These are phyloP conservation scores for Cyclostephanos tholiformis DNA, from an alignment of 108 stramenopile genomes.

Conservation along the genomic window DNA sequence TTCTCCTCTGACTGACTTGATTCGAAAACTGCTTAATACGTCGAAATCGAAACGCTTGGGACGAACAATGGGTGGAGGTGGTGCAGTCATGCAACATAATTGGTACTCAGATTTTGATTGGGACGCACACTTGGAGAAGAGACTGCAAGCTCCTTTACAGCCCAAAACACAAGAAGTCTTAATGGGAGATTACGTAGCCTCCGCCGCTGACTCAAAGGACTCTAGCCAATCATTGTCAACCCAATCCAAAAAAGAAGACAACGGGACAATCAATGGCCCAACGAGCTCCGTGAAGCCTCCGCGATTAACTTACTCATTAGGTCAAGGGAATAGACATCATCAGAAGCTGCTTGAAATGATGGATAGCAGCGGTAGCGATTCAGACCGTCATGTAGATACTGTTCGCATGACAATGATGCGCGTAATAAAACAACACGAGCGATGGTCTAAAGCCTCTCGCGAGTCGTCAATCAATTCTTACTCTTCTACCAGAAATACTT, in stretches of 20 bases:
- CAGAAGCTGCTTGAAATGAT: conserved; percentile 56
- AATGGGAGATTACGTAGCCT: conserved; percentile 30
- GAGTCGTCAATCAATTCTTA: conserved; percentile 9
- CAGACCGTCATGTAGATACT: conserved; percentile 28
- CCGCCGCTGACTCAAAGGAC: conserved; percentile 30
- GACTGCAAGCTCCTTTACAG: conserved; percentile 57
- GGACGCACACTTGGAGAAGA: conserved; percentile 70
- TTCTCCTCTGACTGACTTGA: conserved; percentile 57
- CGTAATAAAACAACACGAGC: conserved; percentile 49
- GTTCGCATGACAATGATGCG: conserved; percentile 55
- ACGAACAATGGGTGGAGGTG: conserved; percentile 77
- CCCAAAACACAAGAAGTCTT: conserved; percentile 53
- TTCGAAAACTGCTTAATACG: conserved; percentile 70
- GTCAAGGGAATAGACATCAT: conserved; percentile 52
- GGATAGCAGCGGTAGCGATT: conserved; percentile 31
- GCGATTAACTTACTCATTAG: conserved; percentile 48
- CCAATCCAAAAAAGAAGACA: neutral
- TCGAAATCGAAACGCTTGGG: conserved; percentile 78
- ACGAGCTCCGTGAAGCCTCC: conserved; percentile 17
- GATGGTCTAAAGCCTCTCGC: conserved; percentile 40
- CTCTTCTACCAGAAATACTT: conserved; percentile 49
- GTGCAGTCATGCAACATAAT: conserved; percentile 84
- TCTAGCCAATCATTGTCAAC: conserved; percentile 11
- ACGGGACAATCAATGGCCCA: neutral
- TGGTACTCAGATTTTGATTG: conserved; percentile 83